phyloP scores from a whole-genome alignment of 75 land plant species.

The Cupressus sempervirens region DNA sequence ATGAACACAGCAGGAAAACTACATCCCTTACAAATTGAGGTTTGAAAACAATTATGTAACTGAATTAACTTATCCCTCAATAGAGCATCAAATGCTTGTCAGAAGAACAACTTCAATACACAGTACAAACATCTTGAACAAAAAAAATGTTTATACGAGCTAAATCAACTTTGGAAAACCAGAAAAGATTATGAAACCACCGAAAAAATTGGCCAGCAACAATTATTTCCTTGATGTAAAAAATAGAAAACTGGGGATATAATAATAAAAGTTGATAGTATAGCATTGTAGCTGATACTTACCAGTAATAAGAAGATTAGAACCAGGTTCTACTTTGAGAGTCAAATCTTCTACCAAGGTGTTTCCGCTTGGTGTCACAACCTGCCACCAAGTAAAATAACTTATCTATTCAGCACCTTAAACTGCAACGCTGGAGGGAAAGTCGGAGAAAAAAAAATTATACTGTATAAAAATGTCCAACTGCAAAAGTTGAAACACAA shows the following conservation, averaged over 20 bases:
- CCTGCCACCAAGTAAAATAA: constrained; percentile 42
- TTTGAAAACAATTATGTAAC: not conserved
- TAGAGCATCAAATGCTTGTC: not conserved
- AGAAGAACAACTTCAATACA: not conserved
- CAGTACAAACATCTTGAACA: not conserved
- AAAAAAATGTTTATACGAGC: not conserved
- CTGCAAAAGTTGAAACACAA: not conserved
- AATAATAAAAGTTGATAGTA: not conserved
- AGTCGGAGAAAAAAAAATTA: not conserved
- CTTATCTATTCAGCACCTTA: not conserved
- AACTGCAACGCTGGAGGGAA: not conserved
- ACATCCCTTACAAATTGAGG: not conserved
- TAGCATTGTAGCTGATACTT: not conserved
- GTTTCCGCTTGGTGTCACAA: constrained; percentile 93
- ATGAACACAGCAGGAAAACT: not conserved
- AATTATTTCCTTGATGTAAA: not conserved
- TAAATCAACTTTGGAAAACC: not conserved
- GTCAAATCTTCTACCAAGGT: constrained; percentile 85
- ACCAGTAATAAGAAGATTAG: constrained; percentile 98
- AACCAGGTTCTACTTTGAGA: constrained; percentile 77
- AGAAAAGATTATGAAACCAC: not conserved
- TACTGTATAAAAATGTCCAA: not conserved
- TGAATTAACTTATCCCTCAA: not conserved
- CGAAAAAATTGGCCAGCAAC: not conserved
- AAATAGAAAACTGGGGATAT: not conserved